Conservation (phyloP, 1,284 basidiomycete genomes). For the Apiotrichum sp. region DNA sequence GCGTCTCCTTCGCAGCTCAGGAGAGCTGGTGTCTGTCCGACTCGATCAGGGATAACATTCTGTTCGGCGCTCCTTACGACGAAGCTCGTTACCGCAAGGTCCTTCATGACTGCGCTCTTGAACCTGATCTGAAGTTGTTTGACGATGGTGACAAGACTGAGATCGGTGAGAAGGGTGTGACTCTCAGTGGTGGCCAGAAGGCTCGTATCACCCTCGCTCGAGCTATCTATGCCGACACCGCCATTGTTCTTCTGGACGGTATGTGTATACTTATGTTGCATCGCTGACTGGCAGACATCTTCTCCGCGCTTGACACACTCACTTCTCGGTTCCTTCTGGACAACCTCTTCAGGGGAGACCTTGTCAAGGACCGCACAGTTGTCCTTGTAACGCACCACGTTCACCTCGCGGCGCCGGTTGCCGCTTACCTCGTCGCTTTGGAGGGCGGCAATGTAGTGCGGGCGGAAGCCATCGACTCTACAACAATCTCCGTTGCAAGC, state of each 20-base stretch:
- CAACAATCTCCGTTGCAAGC: conserved; percentile 13
- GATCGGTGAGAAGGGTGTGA: conserved; percentile 48
- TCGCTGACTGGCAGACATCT: conserved; percentile 50
- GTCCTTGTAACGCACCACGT: conserved; percentile 71
- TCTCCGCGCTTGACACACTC: conserved; percentile 52
- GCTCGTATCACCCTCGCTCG: conserved; percentile 68
- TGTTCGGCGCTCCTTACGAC: conserved; percentile 54
- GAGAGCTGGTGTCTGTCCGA: conserved; percentile 60
- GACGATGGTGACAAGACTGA: conserved; percentile 69
- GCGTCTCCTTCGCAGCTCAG: conserved; percentile 68
- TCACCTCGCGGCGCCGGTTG: conserved; percentile 58
- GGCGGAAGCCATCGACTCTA: conserved; percentile 35
- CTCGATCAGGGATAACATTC: conserved; percentile 55
- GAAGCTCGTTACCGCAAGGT: conserved; percentile 55
- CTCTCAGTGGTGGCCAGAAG: conserved; percentile 59
- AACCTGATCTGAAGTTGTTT: conserved; percentile 59
- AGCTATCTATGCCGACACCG: conserved; percentile 60
- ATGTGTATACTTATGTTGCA: conserved; percentile 4
- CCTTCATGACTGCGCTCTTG: conserved; percentile 59
- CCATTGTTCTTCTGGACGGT: conserved; percentile 56
- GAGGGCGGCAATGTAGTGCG: conserved; percentile 50
- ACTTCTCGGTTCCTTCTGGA: conserved; percentile 71
- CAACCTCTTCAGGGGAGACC: conserved; percentile 63
- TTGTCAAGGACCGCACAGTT: conserved; percentile 63
- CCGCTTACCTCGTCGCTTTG: conserved; percentile 59